Conservation (phyloP, 306 rosid species). For the Vigna unguiculata region DNA sequence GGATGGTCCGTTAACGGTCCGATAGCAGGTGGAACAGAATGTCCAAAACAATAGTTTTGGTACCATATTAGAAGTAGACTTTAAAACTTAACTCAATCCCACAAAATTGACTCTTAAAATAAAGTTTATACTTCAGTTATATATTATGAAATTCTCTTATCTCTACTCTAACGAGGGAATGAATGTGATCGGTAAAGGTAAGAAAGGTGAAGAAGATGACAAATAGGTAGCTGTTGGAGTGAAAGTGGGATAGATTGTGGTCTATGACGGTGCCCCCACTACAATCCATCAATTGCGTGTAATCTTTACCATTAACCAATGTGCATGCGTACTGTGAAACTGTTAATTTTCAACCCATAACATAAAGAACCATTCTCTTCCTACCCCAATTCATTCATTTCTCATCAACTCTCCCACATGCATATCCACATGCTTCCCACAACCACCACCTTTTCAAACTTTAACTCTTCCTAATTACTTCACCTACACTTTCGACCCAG, state of each 20-base stretch:
- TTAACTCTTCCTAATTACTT: not conserved
- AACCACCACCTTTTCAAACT: not conserved
- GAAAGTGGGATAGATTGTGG: conserved; percentile 37
- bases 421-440: not conserved
- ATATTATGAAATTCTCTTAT: too few relatives aligned
- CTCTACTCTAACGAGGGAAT: too few relatives aligned
- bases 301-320: conserved; percentile 33
- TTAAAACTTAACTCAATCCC: too few relatives aligned
- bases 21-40: too few relatives aligned
- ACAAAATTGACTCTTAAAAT: too few relatives aligned
- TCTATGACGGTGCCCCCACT: conserved; percentile 44
- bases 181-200: conserved; percentile 37
- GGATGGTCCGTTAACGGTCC: too few relatives aligned
- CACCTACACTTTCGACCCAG: too few relatives aligned
- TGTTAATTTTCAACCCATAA: not conserved
- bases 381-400: not conserved
- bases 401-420: not conserved
- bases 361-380: not conserved
- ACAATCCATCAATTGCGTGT: conserved; percentile 24
- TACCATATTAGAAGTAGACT: too few relatives aligned
- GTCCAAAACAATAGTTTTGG: too few relatives aligned
- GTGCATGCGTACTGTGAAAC: conserved; percentile 5
- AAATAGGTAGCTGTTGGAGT: conserved; percentile 35
- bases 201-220: conserved; percentile 20
- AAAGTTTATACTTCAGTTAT: too few relatives aligned